A percentile compares a stretch with the other conserved stretches of the same genome.
These are phyloP conservation scores for Pseudocercospora crystallina DNA, from an alignment of 2,329 filamentous ascomycete genomes.

Conservation along the genomic window DNA sequence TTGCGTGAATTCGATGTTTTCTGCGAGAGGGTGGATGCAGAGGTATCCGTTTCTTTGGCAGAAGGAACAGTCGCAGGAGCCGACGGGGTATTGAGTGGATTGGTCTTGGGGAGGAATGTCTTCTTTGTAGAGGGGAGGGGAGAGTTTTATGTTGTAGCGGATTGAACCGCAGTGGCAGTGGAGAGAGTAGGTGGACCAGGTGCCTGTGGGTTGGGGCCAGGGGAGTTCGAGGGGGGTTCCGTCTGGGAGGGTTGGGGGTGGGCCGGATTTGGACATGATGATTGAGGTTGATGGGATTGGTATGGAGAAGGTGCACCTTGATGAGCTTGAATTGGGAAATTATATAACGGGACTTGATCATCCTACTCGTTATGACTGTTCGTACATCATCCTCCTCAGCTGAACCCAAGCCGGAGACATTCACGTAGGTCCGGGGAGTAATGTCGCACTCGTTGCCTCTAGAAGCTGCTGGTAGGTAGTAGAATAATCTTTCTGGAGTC, in stretches of 20 bases:
- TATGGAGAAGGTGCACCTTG: too few species aligned
- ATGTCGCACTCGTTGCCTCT: too few species aligned
- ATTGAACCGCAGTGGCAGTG: slow-evolving; percentile 34
- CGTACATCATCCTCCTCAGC: too few species aligned
- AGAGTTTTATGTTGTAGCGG: slow-evolving; percentile 26
- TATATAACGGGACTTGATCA: too few species aligned
- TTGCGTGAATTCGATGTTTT: slow-evolving; percentile 23
- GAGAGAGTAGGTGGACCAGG: slow-evolving; percentile 23
- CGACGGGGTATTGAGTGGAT: slow-evolving; percentile 17
- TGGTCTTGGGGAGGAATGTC: slow-evolving; percentile 3
- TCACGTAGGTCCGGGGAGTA: too few species aligned
- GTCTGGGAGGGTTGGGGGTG: neutral
- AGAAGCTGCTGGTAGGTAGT: too few species aligned
- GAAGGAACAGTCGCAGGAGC: slow-evolving; percentile 29
- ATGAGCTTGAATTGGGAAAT: too few species aligned
- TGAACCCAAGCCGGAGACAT: too few species aligned
- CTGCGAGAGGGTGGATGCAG: slow-evolving; percentile 22
- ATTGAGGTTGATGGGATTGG: too few species aligned
- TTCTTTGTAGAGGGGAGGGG: slow-evolving; percentile 26
- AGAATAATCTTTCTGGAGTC: too few species aligned
- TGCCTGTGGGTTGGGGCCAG: slow-evolving; percentile 20
- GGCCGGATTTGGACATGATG: neutral
- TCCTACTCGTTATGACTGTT: too few species aligned
- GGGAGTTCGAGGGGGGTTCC: slow-evolving; percentile 3
- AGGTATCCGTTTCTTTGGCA: slow-evolving; percentile 25